Conservation (phyloP, 1,139 yeast genomes). For the Arxiozyma bovina region DNA sequence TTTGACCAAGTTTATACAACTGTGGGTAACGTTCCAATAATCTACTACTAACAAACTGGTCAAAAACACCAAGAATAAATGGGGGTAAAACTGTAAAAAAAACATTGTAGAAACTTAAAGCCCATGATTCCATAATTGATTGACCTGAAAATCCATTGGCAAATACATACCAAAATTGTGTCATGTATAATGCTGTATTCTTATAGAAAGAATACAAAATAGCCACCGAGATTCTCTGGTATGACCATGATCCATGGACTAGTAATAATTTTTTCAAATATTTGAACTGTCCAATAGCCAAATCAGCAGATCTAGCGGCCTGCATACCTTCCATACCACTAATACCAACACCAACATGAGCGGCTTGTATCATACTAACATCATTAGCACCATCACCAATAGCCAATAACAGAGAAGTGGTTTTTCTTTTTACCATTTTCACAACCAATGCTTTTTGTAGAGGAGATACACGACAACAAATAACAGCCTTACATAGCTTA, state of each 20-base stretch:
- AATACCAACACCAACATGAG: slow-evolving; percentile 97
- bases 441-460: slow-evolving; percentile 95
- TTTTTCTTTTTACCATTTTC: slow-evolving; percentile 75
- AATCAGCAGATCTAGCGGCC: slow-evolving; percentile 96
- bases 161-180: slow-evolving; percentile 97
- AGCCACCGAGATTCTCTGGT: slow-evolving; percentile 86
- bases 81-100: slow-evolving; percentile 93
- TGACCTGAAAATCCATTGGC: slow-evolving; percentile 91
- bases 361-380: slow-evolving; percentile 98
- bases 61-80: slow-evolving; percentile 90
- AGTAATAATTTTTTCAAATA: slow-evolving; percentile 70
- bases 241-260: slow-evolving; percentile 98
- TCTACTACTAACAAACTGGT: slow-evolving; percentile 89
- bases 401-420: slow-evolving; percentile 72
- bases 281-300: slow-evolving; percentile 92
- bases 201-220: slow-evolving; percentile 92
- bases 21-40: slow-evolving; percentile 87
- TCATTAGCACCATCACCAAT: slow-evolving; percentile 99
- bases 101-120: slow-evolving; percentile 92
- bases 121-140: slow-evolving; percentile 95
- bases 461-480: slow-evolving; percentile 97
- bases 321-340: slow-evolving; percentile 99
- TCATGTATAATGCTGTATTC: slow-evolving; percentile 90
- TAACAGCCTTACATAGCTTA: slow-evolving; percentile 83
- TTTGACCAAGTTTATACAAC: slow-evolving; percentile 82